These are phyloP conservation scores for Heterobasidion parviporum DNA, from an alignment of 1,284 basidiomycete genomes.

Conservation along the genomic window DNA sequence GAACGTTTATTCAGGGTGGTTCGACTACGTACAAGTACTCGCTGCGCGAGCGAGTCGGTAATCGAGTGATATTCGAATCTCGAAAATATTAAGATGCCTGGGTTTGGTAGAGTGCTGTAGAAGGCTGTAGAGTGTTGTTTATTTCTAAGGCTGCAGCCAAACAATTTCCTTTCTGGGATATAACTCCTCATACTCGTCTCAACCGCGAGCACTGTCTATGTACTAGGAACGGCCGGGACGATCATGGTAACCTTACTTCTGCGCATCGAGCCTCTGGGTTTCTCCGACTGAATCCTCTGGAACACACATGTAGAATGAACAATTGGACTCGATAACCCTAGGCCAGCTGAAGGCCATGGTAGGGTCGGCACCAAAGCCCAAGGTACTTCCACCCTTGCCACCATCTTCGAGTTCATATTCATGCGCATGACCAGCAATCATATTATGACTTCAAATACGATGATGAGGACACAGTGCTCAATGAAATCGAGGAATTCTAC, in stretches of 20 bases:
- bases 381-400: slow-evolving; percentile 33
- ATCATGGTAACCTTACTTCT: neutral
- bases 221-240: no score
- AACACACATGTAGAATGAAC: neutral
- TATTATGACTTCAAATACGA: slow-evolving; percentile 89
- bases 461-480: slow-evolving; percentile 91
- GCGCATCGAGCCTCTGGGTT: neutral
- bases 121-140: no score
- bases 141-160: no score
- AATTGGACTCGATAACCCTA: slow-evolving; percentile 67
- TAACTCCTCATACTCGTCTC: no score
- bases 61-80: no score
- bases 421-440: slow-evolving; percentile 51
- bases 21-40: no score
- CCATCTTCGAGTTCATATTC: slow-evolving; percentile 9
- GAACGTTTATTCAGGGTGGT: no score
- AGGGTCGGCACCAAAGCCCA: slow-evolving; percentile 63
- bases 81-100: no score
- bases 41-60: no score
- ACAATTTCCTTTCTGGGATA: no score
- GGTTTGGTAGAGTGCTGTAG: no score
- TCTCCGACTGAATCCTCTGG: neutral
- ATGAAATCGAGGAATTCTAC: slow-evolving; percentile 98
- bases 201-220: no score
- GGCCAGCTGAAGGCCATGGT: slow-evolving; percentile 77